These are phyloP conservation scores for Pythium apleroticum DNA, from an alignment of 352 stramenopile genomes.

Conservation along the genomic window DNA sequence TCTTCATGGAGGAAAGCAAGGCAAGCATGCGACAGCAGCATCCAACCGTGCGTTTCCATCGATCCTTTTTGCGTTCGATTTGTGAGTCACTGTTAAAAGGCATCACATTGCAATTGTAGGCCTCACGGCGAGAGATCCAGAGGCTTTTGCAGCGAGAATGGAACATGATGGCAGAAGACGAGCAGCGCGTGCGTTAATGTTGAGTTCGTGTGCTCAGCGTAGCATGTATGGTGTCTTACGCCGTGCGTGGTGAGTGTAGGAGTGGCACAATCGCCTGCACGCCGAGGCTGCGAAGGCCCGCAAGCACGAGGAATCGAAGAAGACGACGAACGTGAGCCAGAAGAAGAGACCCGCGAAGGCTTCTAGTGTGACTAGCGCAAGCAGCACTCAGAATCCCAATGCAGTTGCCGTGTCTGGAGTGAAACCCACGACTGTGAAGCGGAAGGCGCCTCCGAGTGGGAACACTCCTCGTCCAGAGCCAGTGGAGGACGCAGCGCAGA, in stretches of 20 bases:
- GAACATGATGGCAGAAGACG: slow-evolving; percentile 27
- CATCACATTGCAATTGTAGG: slow-evolving; percentile 10
- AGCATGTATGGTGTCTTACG: background rate
- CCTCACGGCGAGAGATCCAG: slow-evolving; percentile 32
- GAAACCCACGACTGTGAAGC: slow-evolving; percentile 11
- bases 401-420: background rate
- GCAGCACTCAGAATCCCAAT: background rate
- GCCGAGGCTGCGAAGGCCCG: background rate
- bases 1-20: slow-evolving; percentile 39
- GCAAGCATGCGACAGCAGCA: slow-evolving; percentile 23
- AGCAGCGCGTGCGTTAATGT: slow-evolving; percentile 41
- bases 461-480: background rate
- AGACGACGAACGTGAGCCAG: background rate
- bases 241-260: background rate
- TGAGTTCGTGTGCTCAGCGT: no score
- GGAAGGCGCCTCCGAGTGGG: slow-evolving; percentile 3
- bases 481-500: slow-evolving; percentile 11
- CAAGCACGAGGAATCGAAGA: slow-evolving; percentile 14
- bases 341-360: background rate
- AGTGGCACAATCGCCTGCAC: background rate
- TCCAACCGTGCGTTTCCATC: slow-evolving; percentile 22
- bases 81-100: background rate
- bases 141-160: slow-evolving; percentile 28
- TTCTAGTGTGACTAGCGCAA: background rate
- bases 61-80: background rate